These are phyloP conservation scores for Blastocystis hominis DNA, from an alignment of 352 stramenopile genomes.

Conservation along the genomic window DNA sequence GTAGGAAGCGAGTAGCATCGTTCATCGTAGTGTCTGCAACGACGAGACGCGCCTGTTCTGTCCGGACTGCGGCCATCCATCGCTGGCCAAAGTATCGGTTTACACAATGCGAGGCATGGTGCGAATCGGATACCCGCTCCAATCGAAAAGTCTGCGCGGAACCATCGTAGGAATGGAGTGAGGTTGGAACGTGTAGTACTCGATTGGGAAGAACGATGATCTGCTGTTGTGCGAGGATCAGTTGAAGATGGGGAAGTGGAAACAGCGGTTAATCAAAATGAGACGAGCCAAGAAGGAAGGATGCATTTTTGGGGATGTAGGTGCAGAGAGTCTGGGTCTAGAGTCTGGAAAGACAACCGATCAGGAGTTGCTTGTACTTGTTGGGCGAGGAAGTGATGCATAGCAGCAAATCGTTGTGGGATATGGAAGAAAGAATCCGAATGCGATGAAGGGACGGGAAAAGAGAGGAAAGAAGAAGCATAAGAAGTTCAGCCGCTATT, in stretches of 20 bases:
- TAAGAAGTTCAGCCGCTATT: slow-evolving; percentile 53
- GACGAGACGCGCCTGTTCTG: slow-evolving; percentile 57
- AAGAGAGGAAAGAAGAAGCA: slow-evolving; percentile 52
- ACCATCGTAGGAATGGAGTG: background rate
- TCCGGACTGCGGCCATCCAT: slow-evolving; percentile 39
- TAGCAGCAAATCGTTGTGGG: slow-evolving; percentile 47
- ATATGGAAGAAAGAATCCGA: slow-evolving; percentile 57
- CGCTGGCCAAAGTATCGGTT: slow-evolving; percentile 15
- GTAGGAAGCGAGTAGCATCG: background rate
- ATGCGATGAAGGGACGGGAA: slow-evolving; percentile 50
- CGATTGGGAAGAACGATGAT: slow-evolving; percentile 47
- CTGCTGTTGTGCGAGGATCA: slow-evolving; percentile 53
- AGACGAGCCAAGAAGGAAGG: background rate
- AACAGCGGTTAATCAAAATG: slow-evolving; percentile 33
- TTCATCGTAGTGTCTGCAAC: slow-evolving; percentile 10
- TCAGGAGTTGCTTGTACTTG: background rate
- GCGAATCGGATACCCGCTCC: background rate
- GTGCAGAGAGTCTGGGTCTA: slow-evolving; percentile 29
- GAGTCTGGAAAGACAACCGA: background rate
- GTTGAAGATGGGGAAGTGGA: slow-evolving; percentile 52
- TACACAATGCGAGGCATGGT: slow-evolving; percentile 13
- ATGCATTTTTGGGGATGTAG: slow-evolving; percentile 46
- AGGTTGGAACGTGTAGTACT: background rate
- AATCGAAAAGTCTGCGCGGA: slow-evolving; percentile 27
- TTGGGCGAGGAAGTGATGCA: background rate